Conservation (phyloP, 1,284 basidiomycete species). For the Coniferiporia weirii region DNA sequence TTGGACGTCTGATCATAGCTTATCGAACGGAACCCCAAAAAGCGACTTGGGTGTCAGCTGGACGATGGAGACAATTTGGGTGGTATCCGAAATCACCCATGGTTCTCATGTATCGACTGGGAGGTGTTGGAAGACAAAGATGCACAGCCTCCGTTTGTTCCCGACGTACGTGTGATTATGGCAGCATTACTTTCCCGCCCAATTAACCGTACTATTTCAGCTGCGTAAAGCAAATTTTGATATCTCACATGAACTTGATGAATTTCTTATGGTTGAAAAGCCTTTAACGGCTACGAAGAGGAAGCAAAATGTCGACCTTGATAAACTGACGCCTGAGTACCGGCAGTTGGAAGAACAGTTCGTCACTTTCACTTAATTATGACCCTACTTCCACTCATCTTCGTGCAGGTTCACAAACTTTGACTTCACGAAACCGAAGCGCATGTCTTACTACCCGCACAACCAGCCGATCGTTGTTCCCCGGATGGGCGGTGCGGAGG, state of each 20-base stretch:
- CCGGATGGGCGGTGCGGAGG: conserved; percentile 2
- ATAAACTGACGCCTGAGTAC: conserved; percentile 85
- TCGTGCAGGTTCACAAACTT: conserved; percentile 66
- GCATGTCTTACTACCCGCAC: conserved; percentile 75
- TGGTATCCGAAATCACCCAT: conserved; percentile 79
- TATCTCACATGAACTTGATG: conserved; percentile 94
- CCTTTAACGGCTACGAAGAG: conserved; percentile 91
- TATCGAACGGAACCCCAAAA: conserved; percentile 77
- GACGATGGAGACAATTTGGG: conserved; percentile 59
- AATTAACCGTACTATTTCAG: conserved; percentile 35
- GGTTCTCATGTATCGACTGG: conserved; percentile 86
- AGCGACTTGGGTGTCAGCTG: conserved; percentile 77
- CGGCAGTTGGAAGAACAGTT: conserved; percentile 92
- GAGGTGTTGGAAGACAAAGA: conserved; percentile 70
- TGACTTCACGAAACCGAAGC: conserved; percentile 60
- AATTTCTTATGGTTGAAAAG: conserved; percentile 94
- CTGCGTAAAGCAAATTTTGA: conserved; percentile 96
- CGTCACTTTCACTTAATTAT: conserved; percentile 25
- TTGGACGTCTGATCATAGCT: conserved; percentile 44
- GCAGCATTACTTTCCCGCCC: background rate
- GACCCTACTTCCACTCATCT: background rate
- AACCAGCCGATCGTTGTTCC: conserved; percentile 59
- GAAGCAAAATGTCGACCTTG: conserved; percentile 77
- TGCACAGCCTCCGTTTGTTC: conserved; percentile 80
- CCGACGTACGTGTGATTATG: conserved; percentile 63